phyloP scores from a whole-genome alignment of 306 rosid species.

The Bauhinia variegata region DNA sequence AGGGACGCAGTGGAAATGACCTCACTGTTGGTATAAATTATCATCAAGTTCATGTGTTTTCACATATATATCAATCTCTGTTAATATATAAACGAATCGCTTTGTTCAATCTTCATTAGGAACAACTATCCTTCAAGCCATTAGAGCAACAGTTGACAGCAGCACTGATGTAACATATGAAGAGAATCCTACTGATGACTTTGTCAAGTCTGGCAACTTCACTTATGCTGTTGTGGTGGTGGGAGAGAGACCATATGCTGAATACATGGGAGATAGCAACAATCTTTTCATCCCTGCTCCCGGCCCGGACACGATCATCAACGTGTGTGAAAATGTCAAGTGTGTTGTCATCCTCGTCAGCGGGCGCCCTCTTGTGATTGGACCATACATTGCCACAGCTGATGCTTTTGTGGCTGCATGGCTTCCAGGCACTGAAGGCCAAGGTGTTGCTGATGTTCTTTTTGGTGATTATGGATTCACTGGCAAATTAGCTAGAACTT shows the following conservation, averaged over 20 bases:
- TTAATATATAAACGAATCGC: no score
- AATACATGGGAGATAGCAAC: background rate
- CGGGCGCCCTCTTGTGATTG: background rate
- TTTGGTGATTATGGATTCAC: slow-evolving; percentile 14
- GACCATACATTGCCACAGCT: background rate
- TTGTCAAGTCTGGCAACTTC: background rate
- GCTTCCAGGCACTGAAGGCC: slow-evolving; percentile 12
- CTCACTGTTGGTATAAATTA: background rate
- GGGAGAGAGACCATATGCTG: background rate
- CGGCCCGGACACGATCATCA: background rate
- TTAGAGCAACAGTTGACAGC: background rate
- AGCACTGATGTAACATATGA: background rate
- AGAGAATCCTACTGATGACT: background rate
- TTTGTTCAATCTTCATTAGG: background rate
- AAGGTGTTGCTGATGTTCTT: slow-evolving; percentile 11
- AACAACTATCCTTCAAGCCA: background rate
- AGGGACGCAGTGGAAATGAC: background rate
- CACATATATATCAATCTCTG: no score
- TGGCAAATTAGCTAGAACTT: background rate
- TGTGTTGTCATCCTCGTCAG: background rate
- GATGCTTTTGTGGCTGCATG: slow-evolving; percentile 14
- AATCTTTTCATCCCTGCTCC: background rate
- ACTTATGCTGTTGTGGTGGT: background rate
- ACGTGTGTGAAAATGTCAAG: background rate
- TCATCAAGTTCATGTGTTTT: no score